Percentiles rank a stretch among this genome's conserved stretches.
phyloP scores from a whole-genome alignment of 805 yeast genomes.

The Kodamaea leandrae region DNA sequence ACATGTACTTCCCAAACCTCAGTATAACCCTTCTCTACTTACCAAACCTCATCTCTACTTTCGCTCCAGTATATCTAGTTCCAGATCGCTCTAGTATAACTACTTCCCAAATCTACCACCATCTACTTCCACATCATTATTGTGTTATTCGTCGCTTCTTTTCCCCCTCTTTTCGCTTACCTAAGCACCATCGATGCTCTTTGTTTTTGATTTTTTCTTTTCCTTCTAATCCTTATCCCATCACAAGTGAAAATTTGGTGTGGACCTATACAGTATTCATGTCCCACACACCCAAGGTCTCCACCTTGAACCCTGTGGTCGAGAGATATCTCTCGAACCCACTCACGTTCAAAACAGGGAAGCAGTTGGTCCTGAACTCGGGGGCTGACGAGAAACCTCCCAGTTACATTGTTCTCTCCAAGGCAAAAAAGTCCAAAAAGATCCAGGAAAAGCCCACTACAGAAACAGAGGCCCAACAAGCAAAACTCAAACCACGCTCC shows the following conservation, averaged over 20 bases:
- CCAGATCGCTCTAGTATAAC: too few relatives aligned
- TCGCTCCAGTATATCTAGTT: too few relatives aligned
- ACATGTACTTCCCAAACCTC: too few relatives aligned
- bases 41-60: too few relatives aligned
- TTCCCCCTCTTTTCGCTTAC: background rate
- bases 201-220: constrained; percentile 1
- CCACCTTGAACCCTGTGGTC: constrained; percentile 52
- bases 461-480: constrained; percentile 14
- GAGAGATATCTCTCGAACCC: constrained; percentile 64
- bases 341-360: constrained; percentile 60
- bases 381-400: constrained; percentile 44
- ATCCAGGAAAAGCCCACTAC: background rate
- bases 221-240: constrained; percentile 8
- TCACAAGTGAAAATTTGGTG: constrained; percentile 4
- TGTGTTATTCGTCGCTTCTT: background rate
- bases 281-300: constrained; percentile 3
- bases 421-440: background rate
- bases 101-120: too few relatives aligned
- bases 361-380: constrained; percentile 44
- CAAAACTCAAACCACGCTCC: constrained; percentile 39
- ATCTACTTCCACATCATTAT: too few relatives aligned
- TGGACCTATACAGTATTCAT: background rate
- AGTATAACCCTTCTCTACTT: too few relatives aligned
- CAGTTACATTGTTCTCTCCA: constrained; percentile 45
- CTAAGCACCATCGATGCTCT: constrained; percentile 1